A percentile compares a stretch with the other conserved stretches of the same genome.
Evolutionary conservation across 208 protist genomes (phyloP).

Genomic region (Novymonas esmeraldas): DNA sequence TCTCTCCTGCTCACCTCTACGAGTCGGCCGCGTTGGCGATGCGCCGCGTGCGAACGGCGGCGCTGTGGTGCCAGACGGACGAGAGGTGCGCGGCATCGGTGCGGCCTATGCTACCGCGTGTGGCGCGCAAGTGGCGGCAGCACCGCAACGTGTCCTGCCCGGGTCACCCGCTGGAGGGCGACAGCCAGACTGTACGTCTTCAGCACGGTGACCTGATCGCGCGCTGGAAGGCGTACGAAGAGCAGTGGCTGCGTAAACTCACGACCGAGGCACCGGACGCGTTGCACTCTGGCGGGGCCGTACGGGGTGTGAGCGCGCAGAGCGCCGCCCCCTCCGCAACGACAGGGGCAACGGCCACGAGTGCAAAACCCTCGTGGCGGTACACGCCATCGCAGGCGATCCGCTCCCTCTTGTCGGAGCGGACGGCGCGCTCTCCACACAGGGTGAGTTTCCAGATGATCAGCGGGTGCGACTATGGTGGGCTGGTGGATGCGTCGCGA

Average conservation of each 20-base stretch:
- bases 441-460: constrained; percentile 6
- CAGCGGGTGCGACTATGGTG: constrained; percentile 3
- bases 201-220: constrained; percentile 15
- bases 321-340: neutral
- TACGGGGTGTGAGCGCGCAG: neutral
- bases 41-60: constrained; percentile 16
- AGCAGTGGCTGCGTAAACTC: constrained; percentile 4
- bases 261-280: neutral
- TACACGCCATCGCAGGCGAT: constrained; percentile 7
- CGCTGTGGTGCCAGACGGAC: constrained; percentile 17
- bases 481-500: constrained; percentile 2
- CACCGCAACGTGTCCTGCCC: neutral
- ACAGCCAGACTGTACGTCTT: constrained; percentile 6
- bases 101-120: neutral
- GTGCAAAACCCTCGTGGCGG: no score
- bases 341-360: no score
- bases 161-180: constrained; percentile 12
- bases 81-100: constrained; percentile 5
- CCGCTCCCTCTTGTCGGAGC: constrained; percentile 5
- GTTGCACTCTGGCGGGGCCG: no score
- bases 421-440: neutral
- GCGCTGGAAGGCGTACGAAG: constrained; percentile 13
- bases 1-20: constrained; percentile 32
- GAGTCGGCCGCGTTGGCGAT: constrained; percentile 29
- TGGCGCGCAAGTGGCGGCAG: constrained; percentile 7